Evolutionary conservation across 2,329 filamentous ascomycete species (phyloP), one percentile per base, ranked within the genome.

Genomic region (Pseudogymnoascus sp.): DNA sequence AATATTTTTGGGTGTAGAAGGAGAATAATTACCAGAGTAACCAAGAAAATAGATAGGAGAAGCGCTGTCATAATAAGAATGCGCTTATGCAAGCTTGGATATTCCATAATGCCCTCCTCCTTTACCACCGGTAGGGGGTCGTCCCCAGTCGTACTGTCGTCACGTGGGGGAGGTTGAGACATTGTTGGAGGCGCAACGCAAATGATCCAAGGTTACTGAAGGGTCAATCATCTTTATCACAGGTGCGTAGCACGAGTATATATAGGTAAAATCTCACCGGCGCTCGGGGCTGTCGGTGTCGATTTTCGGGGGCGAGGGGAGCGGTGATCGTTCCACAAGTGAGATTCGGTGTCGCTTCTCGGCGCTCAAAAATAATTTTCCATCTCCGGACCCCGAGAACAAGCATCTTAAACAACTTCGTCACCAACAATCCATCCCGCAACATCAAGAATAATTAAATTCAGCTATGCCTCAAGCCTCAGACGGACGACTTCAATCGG

Each of bases 41-140:
- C 66, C 1, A 71, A 36, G 35, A 71, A 70, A 26, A 67, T 64
- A 41, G 67, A 60, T 24, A 71, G 31, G 40, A 67, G 69, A 6
- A 68, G 37, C 5, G 68, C 66, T 8, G 58, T 10, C 58, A 71
- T 66, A 15, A 71, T 62, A 10, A 70, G 1, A 61, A 61, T n/a
- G 64, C 68, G 58, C 36, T 70, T 33, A 11, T 68, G 2, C 63
- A 61, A 13, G 66, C 4, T 69, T 59, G 9, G 58, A 29, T 35
- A 70, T 59, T 66, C 62, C 5, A 35, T 13, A 47, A 44, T n/a
- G 9, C 15, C 61, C 13, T 37, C 7, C 61, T 61, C 35, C 10
- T 44, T 31, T 50, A n/a, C 44, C n/a, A 47, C 47, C 40, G 61
- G n/a, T 58, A 57, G 37, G n/a, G 40, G 17, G 29, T 40, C 61